phyloP scores from a whole-genome alignment of 768 basidiomycete species.

The Xerocomellus amylosporus region DNA sequence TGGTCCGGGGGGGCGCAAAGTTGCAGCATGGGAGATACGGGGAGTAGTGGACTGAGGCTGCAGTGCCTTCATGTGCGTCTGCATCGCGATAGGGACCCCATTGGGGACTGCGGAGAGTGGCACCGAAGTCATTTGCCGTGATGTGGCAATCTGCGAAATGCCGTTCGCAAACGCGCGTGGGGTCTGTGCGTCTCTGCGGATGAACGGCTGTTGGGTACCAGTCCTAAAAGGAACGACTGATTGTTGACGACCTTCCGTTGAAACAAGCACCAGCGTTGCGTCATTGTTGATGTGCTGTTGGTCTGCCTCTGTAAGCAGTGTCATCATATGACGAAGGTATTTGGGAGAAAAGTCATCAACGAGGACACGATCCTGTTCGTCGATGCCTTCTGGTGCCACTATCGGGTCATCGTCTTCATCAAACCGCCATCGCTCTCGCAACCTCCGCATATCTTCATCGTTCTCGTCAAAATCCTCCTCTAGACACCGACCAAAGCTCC shows the following conservation, averaged over 20 bases:
- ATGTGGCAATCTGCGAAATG: slow-evolving; percentile 22
- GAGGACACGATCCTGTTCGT: slow-evolving; percentile 67
- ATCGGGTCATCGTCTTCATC: slow-evolving; percentile 62
- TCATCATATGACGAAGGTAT: slow-evolving; percentile 56
- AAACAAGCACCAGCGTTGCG: slow-evolving; percentile 41
- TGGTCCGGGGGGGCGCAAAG: slow-evolving; percentile 32
- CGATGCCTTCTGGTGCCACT: slow-evolving; percentile 54
- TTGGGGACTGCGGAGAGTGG: slow-evolving; percentile 33
- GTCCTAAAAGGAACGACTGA: slow-evolving; percentile 48
- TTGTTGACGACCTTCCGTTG: slow-evolving; percentile 50
- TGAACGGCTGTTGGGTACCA: slow-evolving; percentile 29
- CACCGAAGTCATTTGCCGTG: slow-evolving; percentile 21
- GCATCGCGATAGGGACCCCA: slow-evolving; percentile 57
- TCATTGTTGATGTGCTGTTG: slow-evolving; percentile 50
- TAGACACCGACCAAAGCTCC: slow-evolving; percentile 27
- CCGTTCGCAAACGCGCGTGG: slow-evolving; percentile 26
- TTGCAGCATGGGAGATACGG: slow-evolving; percentile 52
- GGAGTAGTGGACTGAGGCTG: slow-evolving; percentile 48
- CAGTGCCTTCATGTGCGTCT: slow-evolving; percentile 61
- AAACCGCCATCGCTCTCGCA: slow-evolving; percentile 65
- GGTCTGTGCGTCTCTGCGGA: slow-evolving; percentile 27
- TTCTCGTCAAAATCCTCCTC: slow-evolving; percentile 23
- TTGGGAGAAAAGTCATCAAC: slow-evolving; percentile 67
- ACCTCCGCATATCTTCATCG: slow-evolving; percentile 40
- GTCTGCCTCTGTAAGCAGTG: slow-evolving; percentile 55